Evolutionary conservation across 495 filamentous ascomycete species (phyloP).

Genomic region (Chaetomium fimeti): DNA sequence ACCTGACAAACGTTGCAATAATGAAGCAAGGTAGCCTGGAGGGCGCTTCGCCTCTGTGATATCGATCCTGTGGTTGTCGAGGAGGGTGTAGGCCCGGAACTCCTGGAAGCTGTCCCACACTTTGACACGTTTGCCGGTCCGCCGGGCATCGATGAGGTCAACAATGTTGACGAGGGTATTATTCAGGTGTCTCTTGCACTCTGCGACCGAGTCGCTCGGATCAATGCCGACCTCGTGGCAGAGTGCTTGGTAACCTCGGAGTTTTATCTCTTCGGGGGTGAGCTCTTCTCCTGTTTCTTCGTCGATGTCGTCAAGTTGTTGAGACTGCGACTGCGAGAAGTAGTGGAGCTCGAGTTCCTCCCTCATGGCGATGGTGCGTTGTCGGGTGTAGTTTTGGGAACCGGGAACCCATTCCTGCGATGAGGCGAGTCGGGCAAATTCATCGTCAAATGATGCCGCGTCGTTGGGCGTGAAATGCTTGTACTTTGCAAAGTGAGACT

Average conservation of each 20-base stretch:
- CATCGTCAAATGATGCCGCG: slow-evolving; percentile 36
- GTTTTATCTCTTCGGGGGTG: slow-evolving; percentile 18
- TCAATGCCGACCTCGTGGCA: slow-evolving; percentile 37
- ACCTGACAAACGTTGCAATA: too few species aligned
- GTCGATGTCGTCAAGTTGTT: slow-evolving; percentile 20
- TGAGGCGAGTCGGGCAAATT: slow-evolving; percentile 40
- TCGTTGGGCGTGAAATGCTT: slow-evolving; percentile 35
- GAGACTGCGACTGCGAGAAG: too few species aligned
- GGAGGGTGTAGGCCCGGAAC: too few species aligned
- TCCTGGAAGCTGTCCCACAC: too few species aligned
- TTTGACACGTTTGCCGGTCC: too few species aligned
- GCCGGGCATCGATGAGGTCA: too few species aligned
- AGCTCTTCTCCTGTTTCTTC: slow-evolving; percentile 17
- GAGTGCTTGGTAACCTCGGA: slow-evolving; percentile 34
- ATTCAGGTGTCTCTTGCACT: too few species aligned
- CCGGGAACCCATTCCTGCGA: slow-evolving; percentile 38
- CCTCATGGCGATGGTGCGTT: slow-evolving; percentile 37
- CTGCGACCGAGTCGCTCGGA: slow-evolving; percentile 33
- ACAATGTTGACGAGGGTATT: too few species aligned
- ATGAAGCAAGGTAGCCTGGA: too few species aligned
- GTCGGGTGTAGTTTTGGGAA: slow-evolving; percentile 32
- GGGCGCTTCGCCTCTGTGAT: too few species aligned
- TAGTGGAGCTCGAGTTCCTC: slow-evolving; percentile 38
- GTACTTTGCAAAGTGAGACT: slow-evolving; percentile 40
- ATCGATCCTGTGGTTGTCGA: too few species aligned